Evolutionary conservation across 495 filamentous ascomycete genomes (phyloP), one percentile per base, ranked within the genome.

Genomic region (Aspergillus olivimuriae): DNA sequence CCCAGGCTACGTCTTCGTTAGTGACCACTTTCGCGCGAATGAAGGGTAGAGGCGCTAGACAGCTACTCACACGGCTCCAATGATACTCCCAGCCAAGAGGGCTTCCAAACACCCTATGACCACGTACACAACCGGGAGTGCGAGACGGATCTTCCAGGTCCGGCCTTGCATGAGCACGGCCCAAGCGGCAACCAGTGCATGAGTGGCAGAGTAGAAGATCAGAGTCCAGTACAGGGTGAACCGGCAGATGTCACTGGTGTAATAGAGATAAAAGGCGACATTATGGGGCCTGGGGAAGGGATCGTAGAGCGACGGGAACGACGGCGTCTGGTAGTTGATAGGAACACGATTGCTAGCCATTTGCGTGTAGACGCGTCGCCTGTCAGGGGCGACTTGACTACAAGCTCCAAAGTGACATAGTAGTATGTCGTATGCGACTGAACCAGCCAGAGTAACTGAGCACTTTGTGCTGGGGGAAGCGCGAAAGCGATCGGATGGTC

Each of bases 191-290:
- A 86, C 87, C 3, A 58, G 44, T 4, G 74, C 41, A 56, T 75
- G 68, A 2, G 61, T 63, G 0, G 55, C 57, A 6, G 52, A 59
- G 44, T 74, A 75, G 32, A 75, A 69, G 6, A 77, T 60, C 39
- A 75, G 43, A 0, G 91, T 96, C 92, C 92, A 98, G 58, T 81
- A 77, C 1, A 94, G 68, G 0, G 92, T 98, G 60, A 90, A 95
- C 40, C 85, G 83, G 88, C 88, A 95, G 34, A 95, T 87, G 57
- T 96, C 89, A 23, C 57, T 50, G 23, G 83, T 71, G 59, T 85
- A 76, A 69, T 89, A 92, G 48, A 97, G 81, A 45, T 85, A 87
- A 47, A 74, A 72, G 18, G 75, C 65, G 14, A 70, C 57, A 19
- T 66, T 62, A 44, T 72, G 63, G 38, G 61, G 57, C 32, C 74